phyloP scores from a whole-genome alignment of 2,329 filamentous ascomycete species.

The Chaetothyriales sp. region DNA sequence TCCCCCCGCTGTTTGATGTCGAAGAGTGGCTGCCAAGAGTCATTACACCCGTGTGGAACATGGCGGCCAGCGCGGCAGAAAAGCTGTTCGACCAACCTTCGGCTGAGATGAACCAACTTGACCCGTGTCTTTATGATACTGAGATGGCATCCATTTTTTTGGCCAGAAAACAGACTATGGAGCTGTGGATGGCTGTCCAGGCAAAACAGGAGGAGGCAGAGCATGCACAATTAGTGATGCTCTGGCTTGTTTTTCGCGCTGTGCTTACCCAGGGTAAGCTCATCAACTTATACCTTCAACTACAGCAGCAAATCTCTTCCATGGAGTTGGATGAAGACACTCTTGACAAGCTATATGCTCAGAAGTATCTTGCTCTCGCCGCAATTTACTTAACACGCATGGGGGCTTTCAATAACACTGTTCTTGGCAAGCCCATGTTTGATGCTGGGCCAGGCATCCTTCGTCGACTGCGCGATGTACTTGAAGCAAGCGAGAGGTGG shows the following conservation, averaged over 20 bases:
- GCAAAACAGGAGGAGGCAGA: slow-evolving; percentile 1
- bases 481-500: neutral
- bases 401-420: slow-evolving; percentile 1
- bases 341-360: slow-evolving; percentile 3
- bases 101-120: neutral
- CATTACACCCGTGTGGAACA: slow-evolving; percentile 2
- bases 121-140: neutral
- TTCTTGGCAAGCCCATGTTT: slow-evolving; percentile 5
- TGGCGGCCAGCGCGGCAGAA: neutral
- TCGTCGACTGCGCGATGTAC: neutral
- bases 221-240: neutral
- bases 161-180: neutral
- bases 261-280: neutral
- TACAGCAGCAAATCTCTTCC: neutral
- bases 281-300: neutral
- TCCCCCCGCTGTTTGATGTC: slow-evolving; percentile 4
- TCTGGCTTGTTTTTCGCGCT: neutral
- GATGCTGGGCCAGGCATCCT: slow-evolving; percentile 1
- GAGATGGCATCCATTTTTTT: neutral
- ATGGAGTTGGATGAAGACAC: neutral
- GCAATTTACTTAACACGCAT: slow-evolving; percentile 3
- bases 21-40: slow-evolving; percentile 2
- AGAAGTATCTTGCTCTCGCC: slow-evolving; percentile 5
- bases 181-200: neutral
- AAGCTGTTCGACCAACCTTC: neutral